A percentile compares a stretch with the other conserved stretches of the same genome.
Conservation (phyloP, 1,139 yeast genomes). For the Blastobotrys elegans region DNA sequence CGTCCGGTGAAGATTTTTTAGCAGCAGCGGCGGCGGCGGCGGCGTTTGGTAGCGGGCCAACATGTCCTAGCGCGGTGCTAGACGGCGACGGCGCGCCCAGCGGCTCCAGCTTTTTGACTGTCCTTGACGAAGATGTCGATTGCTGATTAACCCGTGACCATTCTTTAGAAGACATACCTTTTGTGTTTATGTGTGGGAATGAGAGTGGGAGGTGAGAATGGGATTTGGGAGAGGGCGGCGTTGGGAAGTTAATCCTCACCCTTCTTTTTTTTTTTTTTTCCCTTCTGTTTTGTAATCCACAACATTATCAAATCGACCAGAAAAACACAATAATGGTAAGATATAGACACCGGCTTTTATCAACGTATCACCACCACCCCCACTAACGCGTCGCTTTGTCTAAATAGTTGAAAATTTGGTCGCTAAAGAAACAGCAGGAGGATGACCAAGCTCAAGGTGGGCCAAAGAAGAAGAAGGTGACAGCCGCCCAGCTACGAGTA, state of each 20-base stretch:
- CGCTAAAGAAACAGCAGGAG: conserved; percentile 38
- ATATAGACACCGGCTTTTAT: no score
- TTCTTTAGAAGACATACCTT: background rate
- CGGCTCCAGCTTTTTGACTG: background rate
- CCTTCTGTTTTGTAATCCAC: background rate
- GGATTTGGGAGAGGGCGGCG: no score
- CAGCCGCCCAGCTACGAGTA: conserved; percentile 42
- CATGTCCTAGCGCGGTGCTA: background rate
- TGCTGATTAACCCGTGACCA: background rate
- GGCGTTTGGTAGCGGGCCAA: background rate
- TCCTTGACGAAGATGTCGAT: background rate
- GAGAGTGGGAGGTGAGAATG: no score
- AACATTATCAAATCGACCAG: background rate
- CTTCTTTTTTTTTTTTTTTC: background rate
- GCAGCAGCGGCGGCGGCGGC: no score
- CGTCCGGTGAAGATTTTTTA: no score
- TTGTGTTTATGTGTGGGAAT: no score
- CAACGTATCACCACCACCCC: no score
- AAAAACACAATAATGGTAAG: background rate
- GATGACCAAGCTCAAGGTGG: conserved; percentile 29
- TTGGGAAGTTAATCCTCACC: background rate
- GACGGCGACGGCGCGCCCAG: background rate
- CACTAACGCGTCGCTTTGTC: background rate
- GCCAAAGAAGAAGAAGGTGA: conserved; percentile 40
- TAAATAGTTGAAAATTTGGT: conserved; percentile 38